Evolutionary conservation across 2,329 filamentous ascomycete species (phyloP), one percentile per base, ranked within the genome.

Genomic region (Colletotrichum sp.): DNA sequence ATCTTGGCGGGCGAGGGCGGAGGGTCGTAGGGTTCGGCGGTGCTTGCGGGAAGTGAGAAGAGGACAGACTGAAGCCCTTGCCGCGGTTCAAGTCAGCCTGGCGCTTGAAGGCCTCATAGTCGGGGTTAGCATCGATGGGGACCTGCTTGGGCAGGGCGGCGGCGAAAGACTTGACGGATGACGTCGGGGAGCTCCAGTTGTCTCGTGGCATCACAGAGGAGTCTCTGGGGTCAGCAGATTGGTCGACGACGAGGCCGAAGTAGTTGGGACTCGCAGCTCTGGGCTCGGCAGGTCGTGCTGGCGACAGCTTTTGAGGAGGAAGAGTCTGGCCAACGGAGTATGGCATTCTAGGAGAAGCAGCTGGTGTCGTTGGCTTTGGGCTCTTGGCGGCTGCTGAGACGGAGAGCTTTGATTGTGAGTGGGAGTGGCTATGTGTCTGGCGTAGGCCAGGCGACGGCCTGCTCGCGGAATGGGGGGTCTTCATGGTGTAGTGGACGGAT

Each of bases 81-180:
- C 86, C 84, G 59, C 86, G 85, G 79, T 93, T 93, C 44, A 90
- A 88, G 80, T 96, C 94, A n/a, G 92, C 90, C 81, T 95, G 93
- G 78, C 90, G 92, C 79, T 89, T 90, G 82, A 98, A 96, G 4
- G 94, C 93, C 82, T 96, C 95, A 78, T 94, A 96, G n/a, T 96
- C 93, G 8, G 94, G 91, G 80, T 96, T 96, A 39, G 93, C 92
- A 80, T 96, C 94, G 67, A 95, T 86, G 0, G 95, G 90, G 8
- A 95, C 86, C 78, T 93, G 90, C 77, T 92, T 92, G 4, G 95
- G 94, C 10, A 94, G 90, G 4, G 91, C 90, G 18, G 93, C 91
- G 24, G 89, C 91, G 69, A 94, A 95, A 0, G 93, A 94, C 80
- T 92, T 92, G 65, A 95, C 90, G 7, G 93, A 93, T 0, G 93